These are phyloP conservation scores for Blastomyces percursus DNA, from an alignment of 2,329 filamentous ascomycete genomes.

Conservation along the genomic window DNA sequence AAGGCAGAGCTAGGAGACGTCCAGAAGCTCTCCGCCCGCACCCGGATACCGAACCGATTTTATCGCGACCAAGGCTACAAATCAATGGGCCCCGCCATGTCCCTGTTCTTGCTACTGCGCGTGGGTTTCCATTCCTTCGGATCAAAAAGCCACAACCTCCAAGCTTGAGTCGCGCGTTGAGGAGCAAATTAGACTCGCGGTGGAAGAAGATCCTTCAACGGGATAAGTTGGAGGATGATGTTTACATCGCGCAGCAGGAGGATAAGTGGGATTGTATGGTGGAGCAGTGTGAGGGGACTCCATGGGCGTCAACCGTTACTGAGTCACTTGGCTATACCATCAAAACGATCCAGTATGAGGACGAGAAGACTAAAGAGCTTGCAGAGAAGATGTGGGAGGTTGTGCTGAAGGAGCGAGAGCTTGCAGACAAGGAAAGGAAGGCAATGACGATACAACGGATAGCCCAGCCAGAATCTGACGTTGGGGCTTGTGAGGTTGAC, in stretches of 20 bases:
- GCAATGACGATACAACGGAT: conserved; percentile 10
- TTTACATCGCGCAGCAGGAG: conserved; percentile 30
- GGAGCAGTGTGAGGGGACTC: conserved; percentile 12
- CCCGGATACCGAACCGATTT: conserved; percentile 25
- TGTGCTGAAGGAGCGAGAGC: conserved; percentile 29
- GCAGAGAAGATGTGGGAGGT: conserved; percentile 31
- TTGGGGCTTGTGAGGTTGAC: neutral
- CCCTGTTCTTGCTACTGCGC: conserved; percentile 33
- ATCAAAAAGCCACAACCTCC: conserved; percentile 37
- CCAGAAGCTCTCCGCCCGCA: conserved; percentile 23
- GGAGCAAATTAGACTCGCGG: conserved; percentile 26
- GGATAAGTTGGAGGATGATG: conserved; percentile 21
- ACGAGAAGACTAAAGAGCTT: conserved; percentile 21
- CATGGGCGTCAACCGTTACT: conserved; percentile 20
- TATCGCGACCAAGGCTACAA: conserved; percentile 25
- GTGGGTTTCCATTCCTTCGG: conserved; percentile 34
- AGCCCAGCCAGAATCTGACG: neutral
- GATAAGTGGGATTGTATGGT: conserved; percentile 33
- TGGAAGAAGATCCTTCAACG: conserved; percentile 26
- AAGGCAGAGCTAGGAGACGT: conserved; percentile 19
- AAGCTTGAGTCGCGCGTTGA: conserved; percentile 29
- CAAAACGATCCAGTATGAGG: conserved; percentile 18
- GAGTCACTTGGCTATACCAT: conserved; percentile 17
- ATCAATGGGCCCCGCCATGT: conserved; percentile 30
- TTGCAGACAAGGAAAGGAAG: conserved; percentile 24